Conservation (phyloP, 495 filamentous ascomycete genomes). For the Xylaria grammica region DNA sequence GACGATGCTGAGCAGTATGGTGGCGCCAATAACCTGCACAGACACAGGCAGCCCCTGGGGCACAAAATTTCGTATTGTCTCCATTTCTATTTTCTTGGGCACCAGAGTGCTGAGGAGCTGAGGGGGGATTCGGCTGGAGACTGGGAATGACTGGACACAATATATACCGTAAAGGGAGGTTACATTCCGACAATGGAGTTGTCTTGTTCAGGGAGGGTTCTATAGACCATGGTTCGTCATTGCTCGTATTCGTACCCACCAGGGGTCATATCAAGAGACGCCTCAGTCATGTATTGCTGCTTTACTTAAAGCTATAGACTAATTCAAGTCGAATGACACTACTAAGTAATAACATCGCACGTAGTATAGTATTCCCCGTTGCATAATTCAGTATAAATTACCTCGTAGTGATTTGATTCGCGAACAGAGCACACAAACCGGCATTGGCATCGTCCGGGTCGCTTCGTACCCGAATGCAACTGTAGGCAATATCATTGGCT, state of each 20-base stretch:
- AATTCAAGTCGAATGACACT: too few relatives aligned
- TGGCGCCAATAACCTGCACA: conserved; percentile 29
- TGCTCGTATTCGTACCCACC: conserved; percentile 1
- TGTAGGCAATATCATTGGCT: too few relatives aligned
- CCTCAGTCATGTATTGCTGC: background rate
- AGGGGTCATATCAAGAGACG: conserved; percentile 2
- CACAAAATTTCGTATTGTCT: conserved; percentile 29
- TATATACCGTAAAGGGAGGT: conserved; percentile 4
- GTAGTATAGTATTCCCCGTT: background rate
- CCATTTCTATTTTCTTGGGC: conserved; percentile 20
- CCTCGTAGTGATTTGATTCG: background rate
- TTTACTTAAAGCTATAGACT: too few relatives aligned
- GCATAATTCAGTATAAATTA: background rate
- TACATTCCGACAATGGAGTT: background rate
- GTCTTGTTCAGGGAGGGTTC: conserved; percentile 11
- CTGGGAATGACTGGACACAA: background rate
- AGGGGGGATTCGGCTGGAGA: background rate
- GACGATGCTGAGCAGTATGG: conserved; percentile 30
- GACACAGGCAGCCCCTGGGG: conserved; percentile 35
- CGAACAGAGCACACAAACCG: background rate
- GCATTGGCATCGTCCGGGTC: background rate
- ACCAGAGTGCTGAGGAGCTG: background rate
- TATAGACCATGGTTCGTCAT: conserved; percentile 8
- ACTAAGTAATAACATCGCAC: too few relatives aligned
- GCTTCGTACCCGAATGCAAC: background rate